A percentile compares a stretch with the other conserved stretches of the same genome.
phyloP scores from a whole-genome alignment of 1,284 basidiomycete species.

The Singerocomus inundabilis region DNA sequence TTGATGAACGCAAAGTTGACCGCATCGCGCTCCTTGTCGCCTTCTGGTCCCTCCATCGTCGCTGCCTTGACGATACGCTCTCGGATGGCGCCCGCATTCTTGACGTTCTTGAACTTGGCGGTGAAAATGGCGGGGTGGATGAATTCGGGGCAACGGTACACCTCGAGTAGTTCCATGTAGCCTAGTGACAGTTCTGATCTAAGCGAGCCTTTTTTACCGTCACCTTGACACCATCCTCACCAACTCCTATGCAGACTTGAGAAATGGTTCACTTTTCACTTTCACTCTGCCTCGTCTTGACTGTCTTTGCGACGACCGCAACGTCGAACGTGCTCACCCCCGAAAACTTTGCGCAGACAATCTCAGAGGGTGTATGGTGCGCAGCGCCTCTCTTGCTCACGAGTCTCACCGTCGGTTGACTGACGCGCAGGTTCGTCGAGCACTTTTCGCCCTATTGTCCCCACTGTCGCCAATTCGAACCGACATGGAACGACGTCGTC shows the following conservation, averaged over 20 bases:
- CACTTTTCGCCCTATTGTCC: slow-evolving; percentile 77
- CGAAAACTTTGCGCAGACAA: slow-evolving; percentile 59
- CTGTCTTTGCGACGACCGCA: slow-evolving; percentile 35
- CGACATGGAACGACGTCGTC: slow-evolving; percentile 80
- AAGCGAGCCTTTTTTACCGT: slow-evolving; percentile 3
- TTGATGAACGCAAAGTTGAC: slow-evolving; percentile 91
- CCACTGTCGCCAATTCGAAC: slow-evolving; percentile 78
- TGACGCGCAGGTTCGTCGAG: slow-evolving; percentile 57
- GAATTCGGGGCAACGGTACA: slow-evolving; percentile 54
- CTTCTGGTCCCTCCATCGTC: slow-evolving; percentile 53
- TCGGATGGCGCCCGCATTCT: slow-evolving; percentile 61
- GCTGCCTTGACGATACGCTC: slow-evolving; percentile 70
- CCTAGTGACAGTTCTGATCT: neutral
- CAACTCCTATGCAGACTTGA: neutral
- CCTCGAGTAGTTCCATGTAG: slow-evolving; percentile 46
- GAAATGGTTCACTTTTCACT: slow-evolving; percentile 1
- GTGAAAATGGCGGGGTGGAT: slow-evolving; percentile 51
- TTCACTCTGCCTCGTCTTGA: slow-evolving; percentile 35
- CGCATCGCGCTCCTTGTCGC: slow-evolving; percentile 65
- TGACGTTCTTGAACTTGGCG: slow-evolving; percentile 67
- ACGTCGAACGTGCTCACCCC: slow-evolving; percentile 50
- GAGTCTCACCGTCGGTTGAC: neutral
- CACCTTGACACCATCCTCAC: neutral
- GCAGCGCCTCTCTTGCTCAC: slow-evolving; percentile 14
- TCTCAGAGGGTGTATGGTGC: slow-evolving; percentile 67